Evolutionary conservation across 2,329 filamentous ascomycete genomes (phyloP).

Genomic region (Diplodia corticola): DNA sequence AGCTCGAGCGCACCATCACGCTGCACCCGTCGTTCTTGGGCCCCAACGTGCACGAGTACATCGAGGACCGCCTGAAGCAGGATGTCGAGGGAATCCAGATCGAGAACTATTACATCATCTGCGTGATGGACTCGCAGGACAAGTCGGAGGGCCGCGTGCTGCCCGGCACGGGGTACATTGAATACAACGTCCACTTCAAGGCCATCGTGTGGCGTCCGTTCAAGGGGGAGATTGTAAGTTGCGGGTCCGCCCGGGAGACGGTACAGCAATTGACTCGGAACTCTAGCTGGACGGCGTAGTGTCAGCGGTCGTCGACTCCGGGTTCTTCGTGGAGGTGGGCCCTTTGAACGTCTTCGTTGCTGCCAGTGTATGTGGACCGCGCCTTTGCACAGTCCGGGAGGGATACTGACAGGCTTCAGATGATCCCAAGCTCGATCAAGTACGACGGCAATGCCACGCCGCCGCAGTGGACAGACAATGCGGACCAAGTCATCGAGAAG

Average conservation of each 20-base stretch:
- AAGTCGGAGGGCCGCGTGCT: conserved; percentile 92
- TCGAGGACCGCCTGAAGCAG: conserved; percentile 83
- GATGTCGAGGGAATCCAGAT: conserved; percentile 96
- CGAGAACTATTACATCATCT: conserved; percentile 95
- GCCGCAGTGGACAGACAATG: conserved; percentile 95
- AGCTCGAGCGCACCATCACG: conserved; percentile 90
- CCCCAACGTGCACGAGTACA: conserved; percentile 86
- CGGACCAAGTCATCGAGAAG: conserved; percentile 89
- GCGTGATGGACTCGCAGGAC: conserved; percentile 94
- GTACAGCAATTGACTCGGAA: conserved; percentile 29
- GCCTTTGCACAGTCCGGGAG: not conserved
- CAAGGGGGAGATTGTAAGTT: conserved; percentile 90
- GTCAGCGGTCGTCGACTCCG: conserved; percentile 84
- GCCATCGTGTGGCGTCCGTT: conserved; percentile 98
- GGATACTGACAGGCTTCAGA: conserved; percentile 50
- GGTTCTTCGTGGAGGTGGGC: conserved; percentile 84
- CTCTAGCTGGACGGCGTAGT: conserved; percentile 88
- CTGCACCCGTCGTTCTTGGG: conserved; percentile 97
- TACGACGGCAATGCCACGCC: conserved; percentile 95
- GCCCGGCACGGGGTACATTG: conserved; percentile 85
- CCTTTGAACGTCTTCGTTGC: conserved; percentile 78
- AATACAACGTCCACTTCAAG: conserved; percentile 92
- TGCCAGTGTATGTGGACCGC: conserved; percentile 65
- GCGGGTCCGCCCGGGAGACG: not conserved
- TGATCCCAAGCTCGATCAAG: conserved; percentile 89